Evolutionary conservation across 495 filamentous ascomycete genomes (phyloP), one percentile per base, ranked within the genome.

Genomic region (Cryomyces minteri): DNA sequence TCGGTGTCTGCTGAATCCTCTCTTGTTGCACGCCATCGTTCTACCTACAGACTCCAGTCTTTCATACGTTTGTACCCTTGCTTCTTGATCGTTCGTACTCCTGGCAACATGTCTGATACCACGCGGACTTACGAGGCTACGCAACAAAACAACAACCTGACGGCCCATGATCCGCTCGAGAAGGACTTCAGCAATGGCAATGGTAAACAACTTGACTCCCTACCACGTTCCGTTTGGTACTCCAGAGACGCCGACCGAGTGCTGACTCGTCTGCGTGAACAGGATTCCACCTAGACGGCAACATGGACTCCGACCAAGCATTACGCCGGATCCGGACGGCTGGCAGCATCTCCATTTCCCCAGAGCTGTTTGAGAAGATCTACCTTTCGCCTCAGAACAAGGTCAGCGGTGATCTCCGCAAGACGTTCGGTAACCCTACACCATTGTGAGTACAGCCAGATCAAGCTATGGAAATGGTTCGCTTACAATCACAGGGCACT

Each of bases 281-380:
- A 49, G 53, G 46, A 1, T 57, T 58, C 41, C 56, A 60, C 48
- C 54, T 63, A 11, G 52, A 58, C 33, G 47, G 41, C 14, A 10
- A 48, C 39, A 52, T 57, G 43, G 59, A 59, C 40, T 45, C 53
- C 33, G 59, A 66, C 6, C 60, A 62, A 42, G 63, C 67, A 25
- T 47, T 73, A 31, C 59, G 61, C 46, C 66, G 63, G 45, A 66
- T 74, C 41, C 59, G 60, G 25, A 71, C 66, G 5, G 67, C 70
- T n/a, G 65, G 66, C 45, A 72, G 67, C 52, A 59, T 76, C 41
- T 66, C 62, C 32, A 77, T 81, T 55, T 74, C 76, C 0, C 65
- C 76, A 11, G 80, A 82, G 54, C 66, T 76, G 0, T 85, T 84
- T 54, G 80, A 83, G 64, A 83, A 82, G 62, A 66, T 85, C 31